phyloP scores from a whole-genome alignment of 2,329 filamentous ascomycete species.

The Monosporascus sp. region DNA sequence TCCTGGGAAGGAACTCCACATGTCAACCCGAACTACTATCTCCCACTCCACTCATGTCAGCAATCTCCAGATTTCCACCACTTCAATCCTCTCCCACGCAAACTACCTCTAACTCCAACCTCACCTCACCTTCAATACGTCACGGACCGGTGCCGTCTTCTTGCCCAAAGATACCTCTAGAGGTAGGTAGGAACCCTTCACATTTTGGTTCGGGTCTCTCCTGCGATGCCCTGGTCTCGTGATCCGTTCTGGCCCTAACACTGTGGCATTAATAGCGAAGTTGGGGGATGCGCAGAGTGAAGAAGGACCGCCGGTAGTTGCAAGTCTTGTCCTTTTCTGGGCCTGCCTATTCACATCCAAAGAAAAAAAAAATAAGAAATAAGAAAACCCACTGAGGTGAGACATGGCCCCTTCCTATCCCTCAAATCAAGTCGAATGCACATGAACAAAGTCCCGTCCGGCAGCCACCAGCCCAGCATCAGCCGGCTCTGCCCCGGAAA shows the following conservation, averaged over 20 bases:
- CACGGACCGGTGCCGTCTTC: neutral
- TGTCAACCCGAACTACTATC: neutral
- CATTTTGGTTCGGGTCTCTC: neutral
- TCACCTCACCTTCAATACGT: neutral
- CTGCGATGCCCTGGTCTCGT: too few relatives aligned
- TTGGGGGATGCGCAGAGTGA: neutral
- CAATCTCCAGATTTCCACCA: neutral
- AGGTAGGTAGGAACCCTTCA: neutral
- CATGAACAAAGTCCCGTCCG: neutral
- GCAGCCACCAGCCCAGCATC: neutral
- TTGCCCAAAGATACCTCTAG: neutral
- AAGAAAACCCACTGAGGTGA: neutral
- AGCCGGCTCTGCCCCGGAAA: neutral
- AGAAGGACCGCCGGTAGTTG: neutral
- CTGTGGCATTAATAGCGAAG: neutral
- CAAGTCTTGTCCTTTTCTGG: neutral
- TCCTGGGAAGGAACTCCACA: neutral
- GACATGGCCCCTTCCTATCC: neutral
- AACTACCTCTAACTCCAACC: neutral
- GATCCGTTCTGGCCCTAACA: too few relatives aligned
- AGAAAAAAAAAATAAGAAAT: neutral
- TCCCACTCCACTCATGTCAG: neutral
- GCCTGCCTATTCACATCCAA: neutral
- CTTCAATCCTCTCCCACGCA: neutral
- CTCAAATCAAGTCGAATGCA: neutral